A percentile compares a stretch with the other conserved stretches of the same genome.
phyloP scores from a whole-genome alignment of 169 alveolate species.

The Cryptosporidium tyzzeri region DNA sequence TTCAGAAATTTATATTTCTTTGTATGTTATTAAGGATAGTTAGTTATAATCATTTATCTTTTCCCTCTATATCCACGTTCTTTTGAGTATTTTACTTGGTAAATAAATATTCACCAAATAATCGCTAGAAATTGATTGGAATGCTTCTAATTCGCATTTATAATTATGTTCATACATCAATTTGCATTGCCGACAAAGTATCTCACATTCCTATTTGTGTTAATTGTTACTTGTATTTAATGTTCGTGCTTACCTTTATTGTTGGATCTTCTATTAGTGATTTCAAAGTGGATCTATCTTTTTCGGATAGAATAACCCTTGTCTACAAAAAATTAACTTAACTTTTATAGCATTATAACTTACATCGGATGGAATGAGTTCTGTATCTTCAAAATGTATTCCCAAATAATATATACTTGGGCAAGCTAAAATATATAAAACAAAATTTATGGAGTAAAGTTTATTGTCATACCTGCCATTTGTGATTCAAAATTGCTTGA shows the following conservation, averaged over 20 bases:
- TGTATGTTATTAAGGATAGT: slow-evolving; percentile 70
- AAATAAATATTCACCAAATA: slow-evolving; percentile 49
- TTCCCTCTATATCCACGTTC: slow-evolving; percentile 42
- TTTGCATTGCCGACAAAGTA: slow-evolving; percentile 25
- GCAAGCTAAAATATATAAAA: slow-evolving; percentile 26
- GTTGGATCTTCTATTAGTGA: slow-evolving; percentile 17
- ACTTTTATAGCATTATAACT: background rate
- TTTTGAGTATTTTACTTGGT: slow-evolving; percentile 50
- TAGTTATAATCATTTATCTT: slow-evolving; percentile 8
- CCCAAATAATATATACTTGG: slow-evolving; percentile 56
- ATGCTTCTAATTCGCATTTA: slow-evolving; percentile 71
- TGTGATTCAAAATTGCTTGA: slow-evolving; percentile 56
- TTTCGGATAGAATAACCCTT: slow-evolving; percentile 25
- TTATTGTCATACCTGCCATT: slow-evolving; percentile 39
- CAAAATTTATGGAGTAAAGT: background rate
- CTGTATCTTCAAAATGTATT: slow-evolving; percentile 54
- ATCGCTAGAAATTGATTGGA: slow-evolving; percentile 73
- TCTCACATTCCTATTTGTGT: slow-evolving; percentile 16
- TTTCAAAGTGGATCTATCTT: slow-evolving; percentile 32
- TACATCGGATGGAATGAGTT: slow-evolving; percentile 24
- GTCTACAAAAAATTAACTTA: slow-evolving; percentile 13
- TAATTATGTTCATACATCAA: slow-evolving; percentile 20
- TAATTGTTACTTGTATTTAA: background rate
- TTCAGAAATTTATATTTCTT: slow-evolving; percentile 55
- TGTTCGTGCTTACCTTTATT: slow-evolving; percentile 27